Evolutionary conservation across 208 protist species (phyloP), one percentile per base, ranked within the genome.

Genomic region (Crithidia acanthocephali): DNA sequence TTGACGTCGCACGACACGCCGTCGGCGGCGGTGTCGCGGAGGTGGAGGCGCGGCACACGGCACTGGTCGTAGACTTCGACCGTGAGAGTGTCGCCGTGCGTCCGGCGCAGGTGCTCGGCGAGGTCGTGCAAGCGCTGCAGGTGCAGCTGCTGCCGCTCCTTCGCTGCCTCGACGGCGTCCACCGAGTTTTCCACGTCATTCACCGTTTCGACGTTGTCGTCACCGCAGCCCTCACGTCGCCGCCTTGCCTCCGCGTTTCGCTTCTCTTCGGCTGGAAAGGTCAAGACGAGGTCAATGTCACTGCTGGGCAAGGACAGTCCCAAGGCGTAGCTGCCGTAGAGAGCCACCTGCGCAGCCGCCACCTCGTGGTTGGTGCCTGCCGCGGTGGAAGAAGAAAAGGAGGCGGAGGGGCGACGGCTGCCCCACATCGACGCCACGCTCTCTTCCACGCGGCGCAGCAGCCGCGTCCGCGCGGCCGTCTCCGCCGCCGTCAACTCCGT

Each of bases 251-350:
- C 56, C 20, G 42, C 48, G 3, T 71, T 40, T 18, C 11, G 27
- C 32, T 44, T 23, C 40, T 68, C 65, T 22, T 72, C 73, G 7
- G 37, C 50, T 7, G 76, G 66, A 35, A 82, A 73, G 11, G 68
- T 53, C 28, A 82, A 45, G 27, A 58, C 73, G 18, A 89, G 56
- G 48, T 92, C 87, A 15, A 89, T 70, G 56, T 92, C 87, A 40
- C 80, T 87, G 52, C 68, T 67, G n/a, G 79, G 77, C 16, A 86
- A 55, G n/a, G 87, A 87, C 32, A 92, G 64, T 25, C 74, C 87
- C 20, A 92, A 69, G 22, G 81, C 81, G 35, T 82, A 88, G 64
- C 84, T 88, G 58, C 87, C 87, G 51, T 89, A 86, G 7, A 87
- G 71, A n/a, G 84, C 45, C 48, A 89, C 64, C n/a, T 69, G 64